Percentiles rank a stretch among this genome's conserved stretches.
Evolutionary conservation across 805 yeast species (phyloP).

Genomic region (Wickerhamiella shivajii): DNA sequence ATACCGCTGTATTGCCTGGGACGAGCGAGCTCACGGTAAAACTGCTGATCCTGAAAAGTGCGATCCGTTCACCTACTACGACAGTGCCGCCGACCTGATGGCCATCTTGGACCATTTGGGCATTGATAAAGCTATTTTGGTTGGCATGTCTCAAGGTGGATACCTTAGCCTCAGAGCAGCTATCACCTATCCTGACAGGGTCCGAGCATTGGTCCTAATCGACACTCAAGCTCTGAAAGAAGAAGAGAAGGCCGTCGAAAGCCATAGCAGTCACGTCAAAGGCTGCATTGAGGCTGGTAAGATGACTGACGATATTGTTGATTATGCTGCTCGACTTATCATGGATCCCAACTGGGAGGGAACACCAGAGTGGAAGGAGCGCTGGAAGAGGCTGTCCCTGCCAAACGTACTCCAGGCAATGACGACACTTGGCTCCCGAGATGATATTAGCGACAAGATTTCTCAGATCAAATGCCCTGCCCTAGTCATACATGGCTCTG

Average conservation of each 20-base stretch:
- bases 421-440: not conserved
- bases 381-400: not conserved
- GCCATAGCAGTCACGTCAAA: not conserved
- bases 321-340: not conserved
- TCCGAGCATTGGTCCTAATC: constrained; percentile 3
- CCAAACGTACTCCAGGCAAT: not conserved
- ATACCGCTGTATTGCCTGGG: constrained; percentile 5
- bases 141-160: constrained; percentile 7
- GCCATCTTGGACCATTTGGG: constrained; percentile 3
- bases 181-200: constrained; percentile 4
- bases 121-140: constrained; percentile 2
- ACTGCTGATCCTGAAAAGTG: constrained; percentile 2
- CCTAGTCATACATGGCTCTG: constrained; percentile 6
- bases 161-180: constrained; percentile 5
- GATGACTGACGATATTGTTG: not conserved
- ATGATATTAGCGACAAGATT: constrained; percentile 2
- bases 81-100: constrained; percentile 5
- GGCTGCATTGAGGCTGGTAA: not conserved
- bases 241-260: not conserved
- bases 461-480: constrained; percentile 1
- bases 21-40: constrained; percentile 6
- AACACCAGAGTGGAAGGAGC: constrained; percentile 1
- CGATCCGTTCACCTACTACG: constrained; percentile 4
- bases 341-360: constrained; percentile 7
- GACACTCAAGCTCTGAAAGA: constrained; percentile 4